Conservation (phyloP, 208 protist species). For the Lotmaria passim region DNA sequence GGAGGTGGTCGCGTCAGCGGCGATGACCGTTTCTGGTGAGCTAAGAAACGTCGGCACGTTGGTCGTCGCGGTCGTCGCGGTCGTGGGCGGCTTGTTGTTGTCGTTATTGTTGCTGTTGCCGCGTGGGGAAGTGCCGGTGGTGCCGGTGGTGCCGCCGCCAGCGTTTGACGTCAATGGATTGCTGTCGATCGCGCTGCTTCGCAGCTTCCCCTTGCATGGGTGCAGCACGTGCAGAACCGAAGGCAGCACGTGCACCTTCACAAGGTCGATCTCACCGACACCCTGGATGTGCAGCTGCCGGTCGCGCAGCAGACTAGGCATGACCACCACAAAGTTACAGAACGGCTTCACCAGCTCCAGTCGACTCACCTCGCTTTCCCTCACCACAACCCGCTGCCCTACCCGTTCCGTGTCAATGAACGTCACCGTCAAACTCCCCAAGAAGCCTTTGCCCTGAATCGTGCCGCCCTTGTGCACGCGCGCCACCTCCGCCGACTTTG, state of each 20-base stretch:
- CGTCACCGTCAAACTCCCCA: conserved; percentile 40
- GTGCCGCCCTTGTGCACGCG: conserved; percentile 39
- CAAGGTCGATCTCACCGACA: conserved; percentile 59
- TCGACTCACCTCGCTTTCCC: conserved; percentile 30
- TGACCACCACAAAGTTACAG: conserved; percentile 62
- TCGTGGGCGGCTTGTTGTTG: no score
- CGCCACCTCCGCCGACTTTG: background rate
- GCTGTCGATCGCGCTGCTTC: no score
- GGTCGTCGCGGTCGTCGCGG: background rate
- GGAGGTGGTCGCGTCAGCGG: background rate
- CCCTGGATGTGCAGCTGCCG: conserved; percentile 54
- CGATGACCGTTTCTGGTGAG: background rate
- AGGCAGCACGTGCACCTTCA: conserved; percentile 48
- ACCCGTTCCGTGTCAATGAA: conserved; percentile 58
- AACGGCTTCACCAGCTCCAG: conserved; percentile 51
- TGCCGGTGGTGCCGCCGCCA: no score
- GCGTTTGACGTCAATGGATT: no score
- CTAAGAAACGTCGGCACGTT: conserved; percentile 14
- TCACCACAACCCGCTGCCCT: conserved; percentile 50
- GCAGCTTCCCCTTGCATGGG: conserved; percentile 7
- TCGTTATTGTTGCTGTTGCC: no score
- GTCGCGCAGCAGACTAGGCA: conserved; percentile 42
- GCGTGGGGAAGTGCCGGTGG: no score
- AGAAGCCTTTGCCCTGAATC: conserved; percentile 64
- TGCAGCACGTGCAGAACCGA: conserved; percentile 46